These are phyloP conservation scores for Polytrichum formosum DNA, from an alignment of 225 moss, liverwort and hornwort genomes.

Conservation along the genomic window DNA sequence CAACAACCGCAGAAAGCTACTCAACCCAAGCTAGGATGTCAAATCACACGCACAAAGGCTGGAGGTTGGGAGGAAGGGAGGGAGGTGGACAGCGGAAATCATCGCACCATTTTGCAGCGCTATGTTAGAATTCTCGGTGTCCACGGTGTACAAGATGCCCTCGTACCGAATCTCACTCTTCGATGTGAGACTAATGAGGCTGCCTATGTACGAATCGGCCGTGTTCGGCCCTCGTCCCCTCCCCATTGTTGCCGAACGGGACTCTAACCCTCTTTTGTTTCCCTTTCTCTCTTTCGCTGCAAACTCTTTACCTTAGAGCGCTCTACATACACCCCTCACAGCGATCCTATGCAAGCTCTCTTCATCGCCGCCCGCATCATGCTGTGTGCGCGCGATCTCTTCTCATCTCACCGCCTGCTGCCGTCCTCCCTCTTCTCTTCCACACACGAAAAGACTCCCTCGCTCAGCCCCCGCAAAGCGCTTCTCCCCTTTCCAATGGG, in stretches of 20 bases:
- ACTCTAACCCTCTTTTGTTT: background rate
- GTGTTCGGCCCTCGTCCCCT: constrained; percentile 81
- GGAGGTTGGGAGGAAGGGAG: too few relatives aligned
- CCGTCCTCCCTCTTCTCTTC: too few relatives aligned
- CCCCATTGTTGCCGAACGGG: constrained; percentile 33
- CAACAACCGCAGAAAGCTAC: background rate
- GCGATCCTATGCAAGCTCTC: too few relatives aligned
- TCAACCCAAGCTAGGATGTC: background rate
- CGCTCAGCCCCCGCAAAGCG: too few relatives aligned
- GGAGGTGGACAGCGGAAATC: too few relatives aligned
- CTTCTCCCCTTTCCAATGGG: too few relatives aligned
- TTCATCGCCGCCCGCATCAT: too few relatives aligned
- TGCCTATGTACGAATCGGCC: constrained; percentile 97
- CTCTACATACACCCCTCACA: background rate
- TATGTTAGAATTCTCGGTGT: constrained; percentile 99
- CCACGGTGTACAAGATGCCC: constrained; percentile 89
- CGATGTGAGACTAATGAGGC: constrained; percentile 97
- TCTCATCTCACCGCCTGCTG: too few relatives aligned
- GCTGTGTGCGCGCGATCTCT: too few relatives aligned
- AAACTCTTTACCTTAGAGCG: background rate
- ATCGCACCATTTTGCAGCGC: constrained; percentile 88
- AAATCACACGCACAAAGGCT: background rate
- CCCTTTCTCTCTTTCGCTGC: background rate
- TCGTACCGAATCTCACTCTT: constrained; percentile 99
- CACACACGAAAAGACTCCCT: too few relatives aligned